Base-by-base conservation (phyloP, 1,139 yeast genomes). In the Debaryomycetaceae sp. region DNA sequence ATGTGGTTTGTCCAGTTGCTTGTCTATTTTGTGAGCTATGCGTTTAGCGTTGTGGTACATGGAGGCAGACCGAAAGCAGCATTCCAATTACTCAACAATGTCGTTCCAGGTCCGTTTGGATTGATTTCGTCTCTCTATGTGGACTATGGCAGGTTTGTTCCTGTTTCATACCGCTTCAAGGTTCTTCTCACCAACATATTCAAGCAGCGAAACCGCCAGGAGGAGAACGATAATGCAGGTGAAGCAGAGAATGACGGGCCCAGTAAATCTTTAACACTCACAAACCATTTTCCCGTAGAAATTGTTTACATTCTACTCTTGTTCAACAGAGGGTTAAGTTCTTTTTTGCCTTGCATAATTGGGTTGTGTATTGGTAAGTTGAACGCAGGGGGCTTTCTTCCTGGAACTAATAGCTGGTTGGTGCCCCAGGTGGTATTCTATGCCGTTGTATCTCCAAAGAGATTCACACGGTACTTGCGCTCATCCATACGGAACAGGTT, bases 361-460 rank as follows among this genome's bases (percentile, higher is more conserved):
- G 94, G 94, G 0, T 69, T 83, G 55, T 43, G 75, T 2, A 55
- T 83, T n/a, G 89, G 91, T 4, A 73, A 70, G 37, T 58, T 83
- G 34, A 65, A 81, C 42, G 62, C 67, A 13, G 65, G 72, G 43
- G 83, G 79, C 29, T 58, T 84, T 7, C 58, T 85, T 14, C 87
- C 88, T 4, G 86, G 87, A 1, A 68, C 78, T 41, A 67, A 67
- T 39, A 59, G 73, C 56, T 77, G 85, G 66, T 50, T 78, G n/a
- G 65, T 79, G 17, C 72, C 79, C 5, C 44, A 42, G 8, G 34
- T 45, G 3, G 22, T 61, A 9, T 66, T 59, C 46, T 53, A 53
- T 19, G 37, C 61, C 11, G 53, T 63, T 30, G 47, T 58, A 1
- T 50, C 50, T 39, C 74, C 75, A 1, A 31, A 37, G 9, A 52